Evolutionary conservation across 2,329 filamentous ascomycete genomes (phyloP).

Genomic region (Paramyrothecium sp.): DNA sequence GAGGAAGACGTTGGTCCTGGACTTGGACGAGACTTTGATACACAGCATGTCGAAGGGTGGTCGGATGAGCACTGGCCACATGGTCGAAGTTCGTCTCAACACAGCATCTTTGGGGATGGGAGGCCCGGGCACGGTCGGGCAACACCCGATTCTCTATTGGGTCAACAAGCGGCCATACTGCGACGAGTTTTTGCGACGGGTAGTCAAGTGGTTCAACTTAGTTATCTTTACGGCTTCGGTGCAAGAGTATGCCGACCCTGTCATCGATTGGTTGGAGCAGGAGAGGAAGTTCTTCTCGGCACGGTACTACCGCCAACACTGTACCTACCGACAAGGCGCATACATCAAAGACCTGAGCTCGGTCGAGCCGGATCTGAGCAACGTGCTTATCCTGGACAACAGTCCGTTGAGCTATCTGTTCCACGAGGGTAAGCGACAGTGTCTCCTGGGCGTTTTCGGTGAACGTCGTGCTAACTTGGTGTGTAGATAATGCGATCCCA

Average conservation of each 20-base stretch:
- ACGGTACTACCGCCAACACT: constrained; percentile 94
- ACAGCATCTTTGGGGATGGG: constrained; percentile 67
- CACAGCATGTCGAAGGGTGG: constrained; percentile 98
- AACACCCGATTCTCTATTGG: constrained; percentile 97
- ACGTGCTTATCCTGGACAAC: constrained; percentile 98
- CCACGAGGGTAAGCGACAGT: constrained; percentile 73
- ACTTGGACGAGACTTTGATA: constrained; percentile 95
- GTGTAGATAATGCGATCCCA: constrained; percentile 91
- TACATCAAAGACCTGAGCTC: constrained; percentile 98
- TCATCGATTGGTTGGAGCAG: constrained; percentile 97
- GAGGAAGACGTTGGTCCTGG: constrained; percentile 91
- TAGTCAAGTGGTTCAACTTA: constrained; percentile 97
- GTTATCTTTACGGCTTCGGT: constrained; percentile 97
- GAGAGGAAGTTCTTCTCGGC: constrained; percentile 96
- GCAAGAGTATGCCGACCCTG: constrained; percentile 96
- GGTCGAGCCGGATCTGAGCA: constrained; percentile 94
- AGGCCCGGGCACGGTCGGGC: constrained; percentile 65
- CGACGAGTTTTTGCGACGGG: constrained; percentile 88
- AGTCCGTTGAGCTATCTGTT: constrained; percentile 98
- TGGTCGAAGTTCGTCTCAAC: constrained; percentile 94
- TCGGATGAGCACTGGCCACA: constrained; percentile 93
- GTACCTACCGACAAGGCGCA: constrained; percentile 89
- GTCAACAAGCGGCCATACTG: constrained; percentile 97
- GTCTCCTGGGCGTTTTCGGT: background rate
- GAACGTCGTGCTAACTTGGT: constrained; percentile 3